A percentile compares a stretch with the other conserved stretches of the same genome.
These are phyloP conservation scores for Colletotrichum caudatum DNA, from an alignment of 2,329 filamentous ascomycete genomes.

Conservation along the genomic window DNA sequence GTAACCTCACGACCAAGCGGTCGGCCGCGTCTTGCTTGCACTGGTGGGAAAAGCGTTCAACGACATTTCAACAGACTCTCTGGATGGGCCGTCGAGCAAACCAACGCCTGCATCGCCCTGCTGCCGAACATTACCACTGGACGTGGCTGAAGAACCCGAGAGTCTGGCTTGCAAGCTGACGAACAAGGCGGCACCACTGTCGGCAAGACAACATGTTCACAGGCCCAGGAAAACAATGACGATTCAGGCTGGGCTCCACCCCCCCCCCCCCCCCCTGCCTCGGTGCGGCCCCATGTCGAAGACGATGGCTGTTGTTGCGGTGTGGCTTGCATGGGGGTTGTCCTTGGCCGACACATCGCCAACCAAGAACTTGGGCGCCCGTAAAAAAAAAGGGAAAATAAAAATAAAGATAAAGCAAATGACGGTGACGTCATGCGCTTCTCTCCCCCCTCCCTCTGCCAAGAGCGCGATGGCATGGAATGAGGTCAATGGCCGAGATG, in stretches of 20 bases:
- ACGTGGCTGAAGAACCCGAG: neutral
- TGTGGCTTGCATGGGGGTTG: constrained; percentile 34
- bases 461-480: constrained; percentile 27
- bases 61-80: neutral
- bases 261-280: neutral
- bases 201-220: neutral
- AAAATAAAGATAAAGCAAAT: no score
- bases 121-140: neutral
- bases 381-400: neutral
- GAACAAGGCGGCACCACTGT: neutral
- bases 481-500: constrained; percentile 34
- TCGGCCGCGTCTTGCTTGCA: neutral
- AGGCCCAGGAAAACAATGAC: neutral
- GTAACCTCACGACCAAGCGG: neutral
- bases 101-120: neutral
- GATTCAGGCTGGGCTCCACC: neutral
- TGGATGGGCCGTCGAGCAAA: neutral
- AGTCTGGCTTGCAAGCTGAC: neutral
- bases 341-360: constrained; percentile 31
- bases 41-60: neutral
- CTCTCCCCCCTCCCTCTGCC: constrained; percentile 17
- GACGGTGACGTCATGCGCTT: constrained; percentile 27
- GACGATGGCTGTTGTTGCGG: constrained; percentile 23
- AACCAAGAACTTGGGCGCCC: constrained; percentile 20
- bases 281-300: neutral